These are phyloP conservation scores for Erythrobasidium hasegawianum DNA, from an alignment of 1,284 basidiomycete species.

Conservation along the genomic window DNA sequence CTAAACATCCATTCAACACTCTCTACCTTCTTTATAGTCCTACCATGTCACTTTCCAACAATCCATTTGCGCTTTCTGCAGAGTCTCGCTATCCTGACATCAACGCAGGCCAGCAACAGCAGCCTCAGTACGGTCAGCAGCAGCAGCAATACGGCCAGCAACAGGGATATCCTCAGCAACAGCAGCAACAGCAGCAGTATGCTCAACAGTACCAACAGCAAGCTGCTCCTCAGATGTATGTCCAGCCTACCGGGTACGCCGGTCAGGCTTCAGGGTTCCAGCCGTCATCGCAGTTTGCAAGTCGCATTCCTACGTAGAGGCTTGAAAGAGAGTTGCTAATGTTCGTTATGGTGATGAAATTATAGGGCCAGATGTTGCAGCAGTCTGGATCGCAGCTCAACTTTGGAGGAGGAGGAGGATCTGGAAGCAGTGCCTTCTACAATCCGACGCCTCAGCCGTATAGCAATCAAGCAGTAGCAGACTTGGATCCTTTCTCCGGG, in stretches of 20 bases:
- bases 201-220: too few relatives aligned
- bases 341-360: too few relatives aligned
- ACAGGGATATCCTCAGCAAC: conserved; percentile 23
- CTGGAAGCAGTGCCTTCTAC: conserved; percentile 16
- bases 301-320: too few relatives aligned
- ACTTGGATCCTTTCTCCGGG: conserved; percentile 31
- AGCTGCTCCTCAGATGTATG: conserved; percentile 18
- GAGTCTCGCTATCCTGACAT: conserved; percentile 28
- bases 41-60: conserved; percentile 16
- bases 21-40: too few relatives aligned
- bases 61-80: conserved; percentile 26
- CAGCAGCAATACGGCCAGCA: conserved; percentile 21
- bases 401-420: conserved; percentile 16
- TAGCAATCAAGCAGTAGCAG: conserved; percentile 10
- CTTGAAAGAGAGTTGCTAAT: too few relatives aligned
- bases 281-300: conserved; percentile 31
- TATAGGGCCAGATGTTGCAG: conserved; percentile 17
- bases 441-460: conserved; percentile 25
- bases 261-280: conserved; percentile 19
- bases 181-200: too few relatives aligned
- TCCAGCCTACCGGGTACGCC: conserved; percentile 27
- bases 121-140: conserved; percentile 7
- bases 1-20: too few relatives aligned
- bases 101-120: conserved; percentile 15
- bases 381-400: conserved; percentile 16